Evolutionary conservation across 371 early-diverging fungal genomes (phyloP).

Genomic region (Saksenaea vasiformis): DNA sequence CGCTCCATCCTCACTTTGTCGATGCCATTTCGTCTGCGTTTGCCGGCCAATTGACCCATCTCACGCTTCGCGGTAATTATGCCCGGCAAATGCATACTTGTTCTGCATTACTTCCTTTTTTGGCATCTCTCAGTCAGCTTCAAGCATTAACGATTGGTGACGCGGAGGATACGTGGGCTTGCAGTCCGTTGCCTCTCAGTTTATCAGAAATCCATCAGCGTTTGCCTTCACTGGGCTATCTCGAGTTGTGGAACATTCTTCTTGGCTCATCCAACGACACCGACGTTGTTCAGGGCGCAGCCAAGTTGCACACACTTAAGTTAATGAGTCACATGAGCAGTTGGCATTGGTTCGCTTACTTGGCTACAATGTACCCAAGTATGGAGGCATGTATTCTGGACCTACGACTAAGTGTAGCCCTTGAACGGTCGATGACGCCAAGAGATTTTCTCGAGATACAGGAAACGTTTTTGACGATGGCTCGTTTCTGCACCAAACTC

Average conservation of each 20-base stretch:
- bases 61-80: not conserved
- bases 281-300: not conserved
- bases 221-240: not conserved
- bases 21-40: not conserved
- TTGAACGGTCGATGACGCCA: not conserved
- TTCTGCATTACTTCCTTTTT: not conserved
- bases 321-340: not conserved
- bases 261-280: not conserved
- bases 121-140: not conserved
- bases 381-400: not conserved
- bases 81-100: not conserved
- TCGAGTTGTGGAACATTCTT: not conserved
- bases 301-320: conserved; percentile 1
- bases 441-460: not conserved
- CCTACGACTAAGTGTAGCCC: not conserved
- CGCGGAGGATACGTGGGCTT: not conserved
- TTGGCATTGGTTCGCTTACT: not conserved
- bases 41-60: not conserved
- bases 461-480: not conserved
- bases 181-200: not conserved
- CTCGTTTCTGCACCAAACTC: not conserved
- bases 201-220: not conserved
- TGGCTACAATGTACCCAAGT: not conserved
- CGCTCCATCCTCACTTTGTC: not conserved
- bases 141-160: not conserved